Conservation (phyloP, 345 rosid genomes). For the Salix koriyanagi region DNA sequence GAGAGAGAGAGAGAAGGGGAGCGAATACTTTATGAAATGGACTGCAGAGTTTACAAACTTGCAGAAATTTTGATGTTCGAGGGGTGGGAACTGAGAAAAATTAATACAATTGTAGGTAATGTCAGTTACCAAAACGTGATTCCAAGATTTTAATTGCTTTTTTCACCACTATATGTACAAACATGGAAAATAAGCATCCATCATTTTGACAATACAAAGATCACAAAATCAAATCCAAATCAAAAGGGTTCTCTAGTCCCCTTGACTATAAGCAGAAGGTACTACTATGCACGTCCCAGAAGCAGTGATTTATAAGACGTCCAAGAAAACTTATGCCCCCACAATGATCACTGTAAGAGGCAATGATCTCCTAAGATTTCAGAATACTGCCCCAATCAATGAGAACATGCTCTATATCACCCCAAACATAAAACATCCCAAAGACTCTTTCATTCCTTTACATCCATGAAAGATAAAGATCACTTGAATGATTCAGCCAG, state of each 20-base stretch:
- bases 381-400: neutral
- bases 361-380: neutral
- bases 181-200: neutral
- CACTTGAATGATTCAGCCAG: neutral
- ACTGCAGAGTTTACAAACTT: neutral
- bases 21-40: neutral
- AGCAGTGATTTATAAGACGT: neutral
- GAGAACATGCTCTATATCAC: neutral
- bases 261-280: neutral
- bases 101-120: neutral
- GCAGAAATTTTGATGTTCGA: neutral
- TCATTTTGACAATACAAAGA: neutral
- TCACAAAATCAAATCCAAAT: neutral
- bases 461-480: neutral
- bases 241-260: neutral
- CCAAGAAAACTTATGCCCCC: neutral
- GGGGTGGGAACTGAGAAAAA: neutral
- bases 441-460: neutral
- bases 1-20: neutral
- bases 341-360: neutral
- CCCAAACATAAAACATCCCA: neutral
- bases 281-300: neutral
- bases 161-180: neutral
- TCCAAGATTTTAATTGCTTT: neutral
- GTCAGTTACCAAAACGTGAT: neutral